Percentiles rank a stretch among this genome's conserved stretches.
phyloP scores from a whole-genome alignment of 2,329 filamentous ascomycete species.

The Scytalidium sp. region DNA sequence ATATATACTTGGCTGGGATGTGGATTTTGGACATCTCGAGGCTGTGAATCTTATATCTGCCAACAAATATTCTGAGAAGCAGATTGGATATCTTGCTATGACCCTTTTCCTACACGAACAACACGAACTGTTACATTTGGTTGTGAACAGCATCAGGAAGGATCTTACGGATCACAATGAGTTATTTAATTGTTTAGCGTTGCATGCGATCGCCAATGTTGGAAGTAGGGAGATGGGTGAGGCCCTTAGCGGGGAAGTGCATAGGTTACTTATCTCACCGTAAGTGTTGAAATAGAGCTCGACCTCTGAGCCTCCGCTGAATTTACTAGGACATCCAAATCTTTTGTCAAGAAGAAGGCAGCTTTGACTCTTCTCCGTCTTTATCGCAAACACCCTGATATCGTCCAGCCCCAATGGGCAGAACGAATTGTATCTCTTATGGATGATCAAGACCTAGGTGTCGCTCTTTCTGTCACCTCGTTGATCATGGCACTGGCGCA shows the following conservation, averaged over 20 bases:
- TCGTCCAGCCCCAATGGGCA: constrained; percentile 95
- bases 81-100: constrained; percentile 97
- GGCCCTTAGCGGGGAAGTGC: constrained; percentile 86
- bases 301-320: neutral
- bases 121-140: constrained; percentile 91
- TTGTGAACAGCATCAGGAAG: constrained; percentile 98
- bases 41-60: constrained; percentile 97
- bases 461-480: constrained; percentile 92
- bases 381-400: constrained; percentile 90
- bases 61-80: constrained; percentile 97
- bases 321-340: constrained; percentile 68
- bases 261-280: constrained; percentile 92
- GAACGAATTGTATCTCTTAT: constrained; percentile 98
- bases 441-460: constrained; percentile 93
- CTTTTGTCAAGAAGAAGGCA: constrained; percentile 99
- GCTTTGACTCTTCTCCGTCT: constrained; percentile 88
- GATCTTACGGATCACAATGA: constrained; percentile 94
- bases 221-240: constrained; percentile 97
- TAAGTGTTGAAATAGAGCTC: constrained; percentile 42
- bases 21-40: constrained; percentile 97
- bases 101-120: constrained; percentile 96
- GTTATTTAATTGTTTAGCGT: constrained; percentile 91
- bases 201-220: constrained; percentile 98
- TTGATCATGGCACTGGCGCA: constrained; percentile 92
- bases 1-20: constrained; percentile 98